A percentile compares a stretch with the other conserved stretches of the same genome.
Conservation (phyloP, 805 yeast genomes). For the Candida ponderosae region DNA sequence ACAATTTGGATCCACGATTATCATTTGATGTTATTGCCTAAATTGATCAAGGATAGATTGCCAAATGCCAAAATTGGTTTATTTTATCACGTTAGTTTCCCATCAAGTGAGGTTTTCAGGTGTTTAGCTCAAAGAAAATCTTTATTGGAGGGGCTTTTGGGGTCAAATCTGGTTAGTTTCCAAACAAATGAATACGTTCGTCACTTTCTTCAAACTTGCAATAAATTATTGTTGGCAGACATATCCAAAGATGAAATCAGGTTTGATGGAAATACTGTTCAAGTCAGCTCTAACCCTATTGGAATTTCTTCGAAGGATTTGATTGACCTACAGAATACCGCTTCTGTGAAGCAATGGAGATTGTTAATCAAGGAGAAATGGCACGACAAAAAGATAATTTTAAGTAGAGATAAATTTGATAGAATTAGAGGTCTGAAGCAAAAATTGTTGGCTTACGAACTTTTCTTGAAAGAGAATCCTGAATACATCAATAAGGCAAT, state of each 20-base stretch:
- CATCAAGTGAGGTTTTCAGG: slow-evolving; percentile 90
- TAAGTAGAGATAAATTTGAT: slow-evolving; percentile 85
- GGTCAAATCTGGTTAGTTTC: slow-evolving; percentile 81
- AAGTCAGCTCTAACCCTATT: slow-evolving; percentile 56
- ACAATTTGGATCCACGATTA: slow-evolving; percentile 92
- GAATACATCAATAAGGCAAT: slow-evolving; percentile 61
- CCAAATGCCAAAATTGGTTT: slow-evolving; percentile 88
- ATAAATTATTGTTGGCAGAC: slow-evolving; percentile 76
- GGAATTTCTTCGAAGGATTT: slow-evolving; percentile 71
- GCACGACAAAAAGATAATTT: slow-evolving; percentile 62
- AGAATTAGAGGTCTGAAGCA: slow-evolving; percentile 82
- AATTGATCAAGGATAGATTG: slow-evolving; percentile 64
- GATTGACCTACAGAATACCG: slow-evolving; percentile 33
- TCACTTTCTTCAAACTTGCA: slow-evolving; percentile 88
- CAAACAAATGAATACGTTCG: slow-evolving; percentile 91
- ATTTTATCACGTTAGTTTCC: slow-evolving; percentile 90
- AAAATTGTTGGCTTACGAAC: slow-evolving; percentile 80
- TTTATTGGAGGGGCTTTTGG: slow-evolving; percentile 74
- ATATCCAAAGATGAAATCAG: slow-evolving; percentile 56
- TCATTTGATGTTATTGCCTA: slow-evolving; percentile 81
- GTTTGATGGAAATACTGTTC: slow-evolving; percentile 49
- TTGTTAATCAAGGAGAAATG: slow-evolving; percentile 69
- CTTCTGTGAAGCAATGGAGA: slow-evolving; percentile 58
- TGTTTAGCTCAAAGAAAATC: slow-evolving; percentile 83
- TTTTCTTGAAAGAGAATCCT: slow-evolving; percentile 66